Evolutionary conservation across 768 basidiomycete genomes (phyloP).

Genomic region (Lentinula raphanica): DNA sequence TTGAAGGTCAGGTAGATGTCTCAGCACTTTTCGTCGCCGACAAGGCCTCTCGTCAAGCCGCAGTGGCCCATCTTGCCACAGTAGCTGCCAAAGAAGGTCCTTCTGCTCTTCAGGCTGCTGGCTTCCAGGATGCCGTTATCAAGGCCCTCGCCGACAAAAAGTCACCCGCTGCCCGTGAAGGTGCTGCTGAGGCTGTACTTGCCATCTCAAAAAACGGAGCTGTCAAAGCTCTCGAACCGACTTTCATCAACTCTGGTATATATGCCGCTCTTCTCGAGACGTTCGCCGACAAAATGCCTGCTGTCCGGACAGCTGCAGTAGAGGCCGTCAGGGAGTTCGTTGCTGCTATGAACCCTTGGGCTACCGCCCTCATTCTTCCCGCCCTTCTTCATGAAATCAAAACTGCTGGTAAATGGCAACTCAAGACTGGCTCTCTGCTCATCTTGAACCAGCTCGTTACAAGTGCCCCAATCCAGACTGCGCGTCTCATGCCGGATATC

Average conservation of each 20-base stretch:
- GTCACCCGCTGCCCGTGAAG: constrained; percentile 86
- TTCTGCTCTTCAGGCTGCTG: constrained; percentile 61
- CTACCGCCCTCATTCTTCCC: constrained; percentile 75
- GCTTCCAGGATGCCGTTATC: constrained; percentile 67
- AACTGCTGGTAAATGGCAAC: constrained; percentile 94
- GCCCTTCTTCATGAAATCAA: constrained; percentile 89
- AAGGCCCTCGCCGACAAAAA: constrained; percentile 95
- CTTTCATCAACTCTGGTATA: constrained; percentile 81
- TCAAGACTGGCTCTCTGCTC: constrained; percentile 85
- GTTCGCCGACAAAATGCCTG: constrained; percentile 92
- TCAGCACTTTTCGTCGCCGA: constrained; percentile 78
- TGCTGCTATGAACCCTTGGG: constrained; percentile 85
- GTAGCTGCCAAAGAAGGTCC: constrained; percentile 83
- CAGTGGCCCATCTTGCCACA: constrained; percentile 65
- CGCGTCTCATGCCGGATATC: constrained; percentile 89
- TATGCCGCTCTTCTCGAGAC: constrained; percentile 84
- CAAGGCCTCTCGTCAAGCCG: constrained; percentile 73
- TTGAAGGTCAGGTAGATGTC: constrained; percentile 64
- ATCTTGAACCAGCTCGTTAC: constrained; percentile 83
- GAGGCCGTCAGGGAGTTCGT: constrained; percentile 76
- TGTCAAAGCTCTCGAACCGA: constrained; percentile 79
- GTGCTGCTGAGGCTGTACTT: constrained; percentile 69
- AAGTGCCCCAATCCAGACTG: constrained; percentile 77
- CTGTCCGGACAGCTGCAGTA: constrained; percentile 78
- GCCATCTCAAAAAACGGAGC: constrained; percentile 66